Evolutionary conservation across 1,284 basidiomycete genomes (phyloP).

Genomic region (Cryptococcus jaspeensis): DNA sequence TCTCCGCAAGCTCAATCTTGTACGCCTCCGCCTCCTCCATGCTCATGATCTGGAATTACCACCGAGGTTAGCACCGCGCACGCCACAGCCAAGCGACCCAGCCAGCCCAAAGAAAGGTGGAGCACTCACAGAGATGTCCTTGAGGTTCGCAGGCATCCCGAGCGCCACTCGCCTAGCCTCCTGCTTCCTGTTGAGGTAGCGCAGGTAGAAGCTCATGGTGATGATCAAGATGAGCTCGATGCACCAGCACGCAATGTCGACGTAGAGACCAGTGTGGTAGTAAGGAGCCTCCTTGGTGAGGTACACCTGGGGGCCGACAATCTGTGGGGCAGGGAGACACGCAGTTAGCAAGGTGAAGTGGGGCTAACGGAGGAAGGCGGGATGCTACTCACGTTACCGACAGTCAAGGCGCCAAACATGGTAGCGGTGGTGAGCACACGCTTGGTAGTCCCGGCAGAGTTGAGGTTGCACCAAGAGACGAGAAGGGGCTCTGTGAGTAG

Average conservation of each 20-base stretch:
- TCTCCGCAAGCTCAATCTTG: constrained; percentile 23
- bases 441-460: constrained; percentile 47
- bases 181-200: constrained; percentile 37
- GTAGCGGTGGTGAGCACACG: constrained; percentile 41
- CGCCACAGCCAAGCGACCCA: no score
- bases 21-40: constrained; percentile 28
- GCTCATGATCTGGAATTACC: not conserved
- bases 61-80: no score
- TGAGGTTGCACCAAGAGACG: constrained; percentile 43
- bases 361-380: not conserved
- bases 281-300: constrained; percentile 31
- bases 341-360: not conserved
- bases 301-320: constrained; percentile 46
- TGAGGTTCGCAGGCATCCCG: constrained; percentile 39
- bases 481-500: constrained; percentile 28
- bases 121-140: constrained; percentile 34
- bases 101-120: no score
- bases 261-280: constrained; percentile 44
- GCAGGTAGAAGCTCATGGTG: constrained; percentile 43
- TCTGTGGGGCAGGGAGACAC: not conserved
- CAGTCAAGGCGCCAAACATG: constrained; percentile 35
- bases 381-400: constrained; percentile 26
- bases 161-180: constrained; percentile 38
- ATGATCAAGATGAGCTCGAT: constrained; percentile 35
- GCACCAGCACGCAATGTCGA: constrained; percentile 35